Percentiles rank a stretch among this genome's conserved stretches.
phyloP scores from a whole-genome alignment of 495 filamentous ascomycete species.

The Margaritispora aquatica region DNA sequence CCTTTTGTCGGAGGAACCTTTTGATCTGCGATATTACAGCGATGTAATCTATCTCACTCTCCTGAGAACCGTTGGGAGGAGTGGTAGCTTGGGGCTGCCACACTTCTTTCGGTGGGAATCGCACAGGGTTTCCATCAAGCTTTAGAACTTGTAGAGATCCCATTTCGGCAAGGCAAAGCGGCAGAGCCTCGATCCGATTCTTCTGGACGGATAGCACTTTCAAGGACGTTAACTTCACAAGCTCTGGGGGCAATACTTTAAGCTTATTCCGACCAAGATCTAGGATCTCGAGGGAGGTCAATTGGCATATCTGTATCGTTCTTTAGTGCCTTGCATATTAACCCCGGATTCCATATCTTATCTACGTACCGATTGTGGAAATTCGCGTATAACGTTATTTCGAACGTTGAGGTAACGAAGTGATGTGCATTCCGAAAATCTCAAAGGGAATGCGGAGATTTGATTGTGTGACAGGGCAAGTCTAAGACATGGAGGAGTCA shows the following conservation, averaged over 20 bases:
- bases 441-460: constrained; percentile 66
- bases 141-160: constrained; percentile 80
- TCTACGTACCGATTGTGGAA: constrained; percentile 50
- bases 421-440: constrained; percentile 79
- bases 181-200: constrained; percentile 79
- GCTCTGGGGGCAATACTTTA: constrained; percentile 66
- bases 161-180: constrained; percentile 81
- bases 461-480: constrained; percentile 88
- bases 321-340: constrained; percentile 12
- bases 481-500: constrained; percentile 36
- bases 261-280: constrained; percentile 87
- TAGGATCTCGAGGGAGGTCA: constrained; percentile 83
- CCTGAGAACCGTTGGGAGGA: constrained; percentile 37
- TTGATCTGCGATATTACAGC: constrained; percentile 69
- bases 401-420: constrained; percentile 94
- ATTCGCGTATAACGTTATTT: constrained; percentile 79
- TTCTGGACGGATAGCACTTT: constrained; percentile 75
- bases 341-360: neutral
- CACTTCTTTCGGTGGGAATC: constrained; percentile 58
- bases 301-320: constrained; percentile 56
- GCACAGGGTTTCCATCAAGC: constrained; percentile 77
- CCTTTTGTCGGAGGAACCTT: constrained; percentile 60
- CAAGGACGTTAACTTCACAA: constrained; percentile 67
- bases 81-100: constrained; percentile 40
- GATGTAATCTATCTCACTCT: constrained; percentile 53